These are phyloP conservation scores for Penicillium longicatenatum DNA, from an alignment of 495 filamentous ascomycete genomes.

Conservation along the genomic window DNA sequence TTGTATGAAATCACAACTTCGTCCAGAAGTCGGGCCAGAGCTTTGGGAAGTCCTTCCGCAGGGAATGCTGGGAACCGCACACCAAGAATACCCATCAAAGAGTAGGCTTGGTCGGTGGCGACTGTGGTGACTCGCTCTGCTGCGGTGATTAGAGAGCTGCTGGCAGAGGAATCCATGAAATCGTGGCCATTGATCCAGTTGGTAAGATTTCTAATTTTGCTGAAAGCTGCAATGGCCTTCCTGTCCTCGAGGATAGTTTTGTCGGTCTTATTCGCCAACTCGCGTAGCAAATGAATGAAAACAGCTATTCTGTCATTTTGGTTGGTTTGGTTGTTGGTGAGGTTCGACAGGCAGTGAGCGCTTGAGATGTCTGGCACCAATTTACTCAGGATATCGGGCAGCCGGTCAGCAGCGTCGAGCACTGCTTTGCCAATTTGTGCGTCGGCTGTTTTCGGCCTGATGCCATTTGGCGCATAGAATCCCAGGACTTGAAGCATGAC, in stretches of 20 bases:
- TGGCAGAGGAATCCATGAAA: slow-evolving; percentile 10
- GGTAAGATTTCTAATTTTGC: neutral
- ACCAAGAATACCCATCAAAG: slow-evolving; percentile 23
- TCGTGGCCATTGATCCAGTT: slow-evolving; percentile 4
- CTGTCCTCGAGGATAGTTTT: slow-evolving; percentile 7
- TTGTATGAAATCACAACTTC: slow-evolving; percentile 18
- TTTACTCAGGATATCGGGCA: neutral
- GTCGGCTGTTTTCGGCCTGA: slow-evolving; percentile 6
- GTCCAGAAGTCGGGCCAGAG: slow-evolving; percentile 18
- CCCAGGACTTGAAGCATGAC: slow-evolving; percentile 6
- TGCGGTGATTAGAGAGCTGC: slow-evolving; percentile 13
- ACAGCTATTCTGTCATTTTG: neutral
- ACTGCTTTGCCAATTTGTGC: slow-evolving; percentile 12
- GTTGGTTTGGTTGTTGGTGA: neutral
- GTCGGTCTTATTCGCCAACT: neutral
- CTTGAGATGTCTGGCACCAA: neutral
- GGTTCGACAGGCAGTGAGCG: neutral
- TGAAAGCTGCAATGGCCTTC: slow-evolving; percentile 3
- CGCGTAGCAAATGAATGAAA: neutral
- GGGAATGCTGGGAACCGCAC: slow-evolving; percentile 21
- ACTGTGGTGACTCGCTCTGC: slow-evolving; percentile 17
- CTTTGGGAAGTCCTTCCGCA: slow-evolving; percentile 20
- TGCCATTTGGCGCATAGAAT: slow-evolving; percentile 1
- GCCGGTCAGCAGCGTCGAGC: neutral
- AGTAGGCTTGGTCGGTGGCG: slow-evolving; percentile 20